These are phyloP conservation scores for Oxytropis ochrocephala DNA, from an alignment of 306 rosid species.

Conservation along the genomic window DNA sequence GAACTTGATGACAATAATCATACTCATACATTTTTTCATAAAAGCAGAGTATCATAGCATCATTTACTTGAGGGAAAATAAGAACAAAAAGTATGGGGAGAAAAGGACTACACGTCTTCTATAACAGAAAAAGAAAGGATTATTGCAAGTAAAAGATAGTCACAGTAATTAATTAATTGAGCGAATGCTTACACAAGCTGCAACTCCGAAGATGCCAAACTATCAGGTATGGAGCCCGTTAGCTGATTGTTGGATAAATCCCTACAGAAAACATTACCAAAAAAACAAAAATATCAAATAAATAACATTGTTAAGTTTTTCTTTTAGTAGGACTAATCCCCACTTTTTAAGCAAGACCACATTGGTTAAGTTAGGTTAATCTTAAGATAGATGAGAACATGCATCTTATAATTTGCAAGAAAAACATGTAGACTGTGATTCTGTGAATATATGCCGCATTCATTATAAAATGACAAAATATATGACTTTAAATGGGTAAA, in stretches of 20 bases:
- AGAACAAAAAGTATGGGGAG: neutral
- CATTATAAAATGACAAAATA: neutral
- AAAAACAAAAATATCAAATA: neutral
- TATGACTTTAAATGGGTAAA: neutral
- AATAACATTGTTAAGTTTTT: neutral
- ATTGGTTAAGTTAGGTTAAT: neutral
- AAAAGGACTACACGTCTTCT: neutral
- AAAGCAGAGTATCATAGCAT: neutral
- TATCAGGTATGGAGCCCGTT: constrained; percentile 72
- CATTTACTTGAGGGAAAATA: neutral
- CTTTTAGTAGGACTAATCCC: neutral
- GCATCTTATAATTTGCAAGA: neutral
- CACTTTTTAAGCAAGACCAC: neutral
- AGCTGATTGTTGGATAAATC: constrained; percentile 83
- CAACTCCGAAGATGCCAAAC: constrained; percentile 59
- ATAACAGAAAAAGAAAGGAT: neutral
- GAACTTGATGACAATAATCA: too few relatives aligned
- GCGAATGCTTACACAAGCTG: constrained; percentile 72
- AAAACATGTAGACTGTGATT: neutral
- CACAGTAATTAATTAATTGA: neutral
- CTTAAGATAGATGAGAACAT: neutral
- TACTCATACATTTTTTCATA: too few relatives aligned
- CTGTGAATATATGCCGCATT: neutral
- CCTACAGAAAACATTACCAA: constrained; percentile 36
- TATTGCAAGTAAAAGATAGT: neutral